phyloP scores from a whole-genome alignment of 352 stramenopile genomes.

The Globisporangium canariense region DNA sequence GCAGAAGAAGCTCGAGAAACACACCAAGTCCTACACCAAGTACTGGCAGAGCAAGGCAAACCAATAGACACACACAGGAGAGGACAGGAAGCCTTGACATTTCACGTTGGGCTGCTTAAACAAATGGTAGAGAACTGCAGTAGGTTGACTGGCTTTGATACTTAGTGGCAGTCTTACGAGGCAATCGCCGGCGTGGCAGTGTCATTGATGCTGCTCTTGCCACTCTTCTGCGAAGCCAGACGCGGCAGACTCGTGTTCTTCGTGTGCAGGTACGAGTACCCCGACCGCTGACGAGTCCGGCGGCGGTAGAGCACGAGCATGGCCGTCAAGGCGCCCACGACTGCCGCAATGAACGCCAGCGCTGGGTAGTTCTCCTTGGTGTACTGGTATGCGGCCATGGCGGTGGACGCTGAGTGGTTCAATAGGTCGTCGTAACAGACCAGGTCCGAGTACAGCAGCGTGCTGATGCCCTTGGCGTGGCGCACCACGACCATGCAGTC shows the following conservation, averaged over 20 bases:
- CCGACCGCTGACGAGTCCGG: constrained; percentile 45
- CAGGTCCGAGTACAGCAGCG: constrained; percentile 51
- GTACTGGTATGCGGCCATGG: constrained; percentile 27
- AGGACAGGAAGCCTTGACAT: too few species aligned
- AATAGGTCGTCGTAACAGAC: constrained; percentile 41
- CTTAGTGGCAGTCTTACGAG: constrained; percentile 18
- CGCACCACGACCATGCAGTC: constrained; percentile 57
- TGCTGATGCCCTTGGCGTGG: constrained; percentile 37
- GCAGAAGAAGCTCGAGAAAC: constrained; percentile 64
- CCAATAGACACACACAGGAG: not conserved
- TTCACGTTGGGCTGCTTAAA: not conserved
- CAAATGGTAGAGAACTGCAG: not conserved
- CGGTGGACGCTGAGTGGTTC: constrained; percentile 14
- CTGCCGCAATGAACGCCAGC: constrained; percentile 35
- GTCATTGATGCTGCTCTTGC: constrained; percentile 22
- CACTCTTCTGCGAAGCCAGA: constrained; percentile 24
- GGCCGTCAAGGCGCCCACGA: constrained; percentile 32
- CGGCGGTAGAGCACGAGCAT: constrained; percentile 36
- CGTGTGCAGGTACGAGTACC: constrained; percentile 60
- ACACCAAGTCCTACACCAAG: constrained; percentile 63
- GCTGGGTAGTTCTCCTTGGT: constrained; percentile 34
- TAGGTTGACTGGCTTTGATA: too few species aligned
- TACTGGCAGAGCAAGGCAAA: constrained; percentile 41
- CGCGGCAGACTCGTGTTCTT: constrained; percentile 38
- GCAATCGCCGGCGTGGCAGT: constrained; percentile 27